Percentiles rank a stretch among this genome's conserved stretches.
phyloP scores from a whole-genome alignment of 1,284 basidiomycete genomes.

The Cryptococcus sp. region DNA sequence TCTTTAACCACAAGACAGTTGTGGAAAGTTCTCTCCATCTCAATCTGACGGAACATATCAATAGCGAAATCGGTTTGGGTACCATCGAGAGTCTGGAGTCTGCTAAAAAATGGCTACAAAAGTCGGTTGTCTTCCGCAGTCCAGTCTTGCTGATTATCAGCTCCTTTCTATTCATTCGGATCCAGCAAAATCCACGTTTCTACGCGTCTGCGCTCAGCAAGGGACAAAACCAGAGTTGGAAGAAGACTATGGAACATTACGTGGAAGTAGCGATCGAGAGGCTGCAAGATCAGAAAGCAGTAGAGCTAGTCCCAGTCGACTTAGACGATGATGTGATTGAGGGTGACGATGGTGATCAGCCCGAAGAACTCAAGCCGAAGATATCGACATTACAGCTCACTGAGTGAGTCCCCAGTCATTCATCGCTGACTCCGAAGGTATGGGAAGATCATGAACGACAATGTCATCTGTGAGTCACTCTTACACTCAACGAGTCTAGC shows the following conservation, averaged over 20 bases:
- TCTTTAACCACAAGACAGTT: conserved; percentile 54
- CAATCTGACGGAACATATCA: conserved; percentile 55
- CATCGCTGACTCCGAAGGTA: conserved; percentile 4
- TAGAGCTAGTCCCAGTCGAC: conserved; percentile 3
- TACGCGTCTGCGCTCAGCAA: conserved; percentile 56
- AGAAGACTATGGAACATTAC: conserved; percentile 69
- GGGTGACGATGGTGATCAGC: conserved; percentile 23
- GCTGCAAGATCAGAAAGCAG: too few species aligned
- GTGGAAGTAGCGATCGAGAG: conserved; percentile 54
- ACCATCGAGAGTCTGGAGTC: conserved; percentile 65
- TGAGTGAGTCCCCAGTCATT: background rate
- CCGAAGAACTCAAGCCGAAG: conserved; percentile 4
- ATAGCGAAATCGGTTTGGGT: conserved; percentile 81
- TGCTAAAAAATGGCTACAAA: conserved; percentile 69
- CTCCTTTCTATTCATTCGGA: conserved; percentile 77
- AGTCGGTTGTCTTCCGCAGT: conserved; percentile 20
- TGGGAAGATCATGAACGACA: conserved; percentile 38
- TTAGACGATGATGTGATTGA: too few species aligned
- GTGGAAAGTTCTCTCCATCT: conserved; percentile 55
- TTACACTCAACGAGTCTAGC: too few species aligned
- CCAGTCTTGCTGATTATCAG: conserved; percentile 17
- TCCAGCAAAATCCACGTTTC: conserved; percentile 72
- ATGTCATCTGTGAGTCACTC: conserved; percentile 26
- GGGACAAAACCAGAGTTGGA: conserved; percentile 26
- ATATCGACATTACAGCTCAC: too few species aligned